Evolutionary conservation across 1,284 basidiomycete species (phyloP).

Genomic region (Sanghuangporus sanghuang): DNA sequence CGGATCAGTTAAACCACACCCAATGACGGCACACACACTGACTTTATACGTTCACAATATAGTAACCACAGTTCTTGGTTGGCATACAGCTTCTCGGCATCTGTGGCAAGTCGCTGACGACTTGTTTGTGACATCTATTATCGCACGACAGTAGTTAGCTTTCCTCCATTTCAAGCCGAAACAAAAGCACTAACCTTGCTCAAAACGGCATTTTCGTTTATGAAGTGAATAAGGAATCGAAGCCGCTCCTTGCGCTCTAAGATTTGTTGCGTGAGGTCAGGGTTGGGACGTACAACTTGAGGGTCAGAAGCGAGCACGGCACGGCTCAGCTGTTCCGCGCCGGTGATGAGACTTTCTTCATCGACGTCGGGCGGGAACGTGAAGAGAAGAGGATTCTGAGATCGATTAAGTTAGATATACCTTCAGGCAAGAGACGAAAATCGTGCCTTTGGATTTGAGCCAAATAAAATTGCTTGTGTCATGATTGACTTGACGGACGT

Average conservation of each 20-base stretch:
- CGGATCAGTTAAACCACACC: not conserved
- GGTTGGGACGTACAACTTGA: conserved; percentile 67
- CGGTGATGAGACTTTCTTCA: conserved; percentile 76
- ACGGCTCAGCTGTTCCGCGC: conserved; percentile 71
- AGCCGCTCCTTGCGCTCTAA: conserved; percentile 71
- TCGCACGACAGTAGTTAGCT: conserved; percentile 11
- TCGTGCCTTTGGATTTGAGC: conserved; percentile 54
- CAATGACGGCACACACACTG: conserved; percentile 23
- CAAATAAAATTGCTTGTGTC: conserved; percentile 85
- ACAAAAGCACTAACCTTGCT: conserved; percentile 48
- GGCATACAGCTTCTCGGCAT: conserved; percentile 87
- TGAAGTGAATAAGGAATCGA: conserved; percentile 80
- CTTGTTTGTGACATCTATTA: conserved; percentile 76
- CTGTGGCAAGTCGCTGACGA: conserved; percentile 72
- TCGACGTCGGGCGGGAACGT: conserved; percentile 76
- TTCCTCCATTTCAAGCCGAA: not conserved
- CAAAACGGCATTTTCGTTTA: conserved; percentile 80
- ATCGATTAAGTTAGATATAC: conserved; percentile 13
- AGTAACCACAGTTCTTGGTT: conserved; percentile 80
- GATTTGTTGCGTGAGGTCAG: conserved; percentile 81
- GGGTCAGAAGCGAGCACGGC: conserved; percentile 74
- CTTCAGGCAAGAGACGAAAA: not conserved
- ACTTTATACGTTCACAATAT: conserved; percentile 73
- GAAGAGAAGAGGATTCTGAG: conserved; percentile 79
- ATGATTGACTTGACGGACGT: conserved; percentile 77